These are phyloP conservation scores for Stevia rebaudiana DNA, from an alignment of 140 eudicot genomes.

Conservation along the genomic window DNA sequence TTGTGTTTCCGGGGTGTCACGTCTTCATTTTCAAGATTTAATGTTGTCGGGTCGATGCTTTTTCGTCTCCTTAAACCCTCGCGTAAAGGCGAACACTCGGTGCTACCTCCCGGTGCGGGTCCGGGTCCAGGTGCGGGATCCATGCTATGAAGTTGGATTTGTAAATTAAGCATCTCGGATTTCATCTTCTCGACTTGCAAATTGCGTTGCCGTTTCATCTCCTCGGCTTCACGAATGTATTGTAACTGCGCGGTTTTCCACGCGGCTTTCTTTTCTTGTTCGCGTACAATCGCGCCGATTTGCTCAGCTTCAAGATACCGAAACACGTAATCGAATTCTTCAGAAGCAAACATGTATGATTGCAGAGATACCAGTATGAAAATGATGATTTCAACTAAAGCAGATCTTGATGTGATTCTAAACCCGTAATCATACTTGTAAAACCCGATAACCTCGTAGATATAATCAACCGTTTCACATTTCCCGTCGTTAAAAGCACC, in stretches of 20 bases:
- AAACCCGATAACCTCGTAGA: slow-evolving; percentile 62
- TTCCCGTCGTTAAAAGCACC: slow-evolving; percentile 55
- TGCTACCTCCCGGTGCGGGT: slow-evolving; percentile 19
- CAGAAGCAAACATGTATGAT: slow-evolving; percentile 66
- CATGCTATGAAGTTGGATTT: slow-evolving; percentile 52
- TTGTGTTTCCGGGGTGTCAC: slow-evolving; percentile 25
- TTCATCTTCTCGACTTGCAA: slow-evolving; percentile 68
- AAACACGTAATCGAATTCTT: slow-evolving; percentile 61
- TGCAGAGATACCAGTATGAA: slow-evolving; percentile 55
- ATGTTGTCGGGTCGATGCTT: slow-evolving; percentile 25
- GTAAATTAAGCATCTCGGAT: slow-evolving; percentile 64
- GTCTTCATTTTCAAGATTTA: slow-evolving; percentile 25
- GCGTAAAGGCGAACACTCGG: slow-evolving; percentile 34
- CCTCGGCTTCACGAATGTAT: slow-evolving; percentile 61
- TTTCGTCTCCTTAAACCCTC: slow-evolving; percentile 42
- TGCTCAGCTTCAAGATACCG: slow-evolving; percentile 68
- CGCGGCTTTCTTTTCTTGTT: slow-evolving; percentile 59
- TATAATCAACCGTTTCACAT: slow-evolving; percentile 47
- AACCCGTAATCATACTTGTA: slow-evolving; percentile 70
- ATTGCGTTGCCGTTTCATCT: slow-evolving; percentile 49
- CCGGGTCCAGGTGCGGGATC: slow-evolving; percentile 28
- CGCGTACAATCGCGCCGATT: slow-evolving; percentile 59
- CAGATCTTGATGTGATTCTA: slow-evolving; percentile 56
- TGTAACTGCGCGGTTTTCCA: slow-evolving; percentile 70
- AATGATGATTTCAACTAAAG: slow-evolving; percentile 58